phyloP scores from a whole-genome alignment of 148 eudicot species.

The Rhododendron molle region DNA sequence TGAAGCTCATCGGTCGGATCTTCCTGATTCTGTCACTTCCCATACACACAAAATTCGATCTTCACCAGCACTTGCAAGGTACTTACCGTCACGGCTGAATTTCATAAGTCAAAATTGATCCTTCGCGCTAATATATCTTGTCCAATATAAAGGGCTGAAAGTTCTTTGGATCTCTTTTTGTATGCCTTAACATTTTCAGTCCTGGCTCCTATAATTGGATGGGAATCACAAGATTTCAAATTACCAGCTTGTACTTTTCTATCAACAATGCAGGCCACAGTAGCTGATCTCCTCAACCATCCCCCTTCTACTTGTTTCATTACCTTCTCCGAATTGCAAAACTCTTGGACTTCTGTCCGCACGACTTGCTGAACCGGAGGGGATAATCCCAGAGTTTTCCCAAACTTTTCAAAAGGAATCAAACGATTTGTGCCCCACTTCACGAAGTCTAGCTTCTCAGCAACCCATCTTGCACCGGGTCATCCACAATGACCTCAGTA shows the following conservation, averaged over 20 bases:
- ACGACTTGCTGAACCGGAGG: too few species aligned
- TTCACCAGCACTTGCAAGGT: conserved; percentile 49
- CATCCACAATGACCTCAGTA: too few species aligned
- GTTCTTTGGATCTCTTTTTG: conserved; percentile 50
- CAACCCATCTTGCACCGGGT: too few species aligned
- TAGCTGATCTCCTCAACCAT: too few species aligned
- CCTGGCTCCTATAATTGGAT: conserved; percentile 21
- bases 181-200: conserved; percentile 42
- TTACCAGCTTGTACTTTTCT: conserved; percentile 18
- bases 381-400: too few species aligned
- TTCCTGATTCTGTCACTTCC: conserved; percentile 59
- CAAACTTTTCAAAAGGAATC: too few species aligned
- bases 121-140: conserved; percentile 73
- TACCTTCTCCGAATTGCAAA: too few species aligned
- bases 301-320: too few species aligned
- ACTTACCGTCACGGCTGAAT: conserved; percentile 62
- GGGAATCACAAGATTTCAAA: conserved; percentile 5
- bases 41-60: conserved; percentile 68
- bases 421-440: too few species aligned
- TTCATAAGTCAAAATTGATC: conserved; percentile 55
- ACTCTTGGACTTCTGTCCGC: too few species aligned
- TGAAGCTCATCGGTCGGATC: conserved; percentile 27
- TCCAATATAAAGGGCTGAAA: conserved; percentile 59
- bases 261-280: too few species aligned
- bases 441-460: too few species aligned